phyloP scores from a whole-genome alignment of 257 asterid genomes.

The Handroanthus guayacan region DNA sequence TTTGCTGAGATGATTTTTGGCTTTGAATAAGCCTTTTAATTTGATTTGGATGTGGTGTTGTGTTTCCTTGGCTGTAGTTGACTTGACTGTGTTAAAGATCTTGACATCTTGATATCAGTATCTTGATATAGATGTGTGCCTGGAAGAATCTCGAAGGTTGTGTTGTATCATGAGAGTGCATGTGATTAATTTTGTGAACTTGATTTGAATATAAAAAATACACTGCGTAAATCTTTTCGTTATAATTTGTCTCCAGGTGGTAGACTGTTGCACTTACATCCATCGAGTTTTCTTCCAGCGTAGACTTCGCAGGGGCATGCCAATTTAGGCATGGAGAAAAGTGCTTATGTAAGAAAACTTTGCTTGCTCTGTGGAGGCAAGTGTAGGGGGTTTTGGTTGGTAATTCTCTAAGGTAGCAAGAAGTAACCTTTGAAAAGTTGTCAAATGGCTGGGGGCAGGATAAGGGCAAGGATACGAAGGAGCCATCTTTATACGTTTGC shows the following conservation, averaged over 20 bases:
- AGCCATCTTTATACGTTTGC: slow-evolving; percentile 85
- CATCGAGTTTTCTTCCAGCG: background rate
- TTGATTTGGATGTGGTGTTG: slow-evolving; percentile 11
- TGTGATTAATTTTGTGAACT: slow-evolving; percentile 20
- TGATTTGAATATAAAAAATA: slow-evolving; percentile 9
- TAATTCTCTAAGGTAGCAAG: slow-evolving; percentile 32
- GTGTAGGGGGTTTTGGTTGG: slow-evolving; percentile 39
- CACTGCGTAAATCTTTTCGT: slow-evolving; percentile 1
- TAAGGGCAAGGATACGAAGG: slow-evolving; percentile 74
- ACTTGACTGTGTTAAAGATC: slow-evolving; percentile 38
- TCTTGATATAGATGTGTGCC: slow-evolving; percentile 18
- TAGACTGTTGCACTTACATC: slow-evolving; percentile 28
- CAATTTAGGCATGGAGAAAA: slow-evolving; percentile 26
- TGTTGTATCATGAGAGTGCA: slow-evolving; percentile 31
- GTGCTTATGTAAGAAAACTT: slow-evolving; percentile 35
- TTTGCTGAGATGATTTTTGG: slow-evolving; percentile 30
- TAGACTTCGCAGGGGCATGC: slow-evolving; percentile 31
- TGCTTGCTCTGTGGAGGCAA: slow-evolving; percentile 46
- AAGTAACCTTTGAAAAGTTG: slow-evolving; percentile 24
- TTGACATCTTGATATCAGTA: slow-evolving; percentile 29
- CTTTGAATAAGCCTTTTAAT: background rate
- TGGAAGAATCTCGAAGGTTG: slow-evolving; percentile 31
- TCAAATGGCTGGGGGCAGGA: slow-evolving; percentile 73
- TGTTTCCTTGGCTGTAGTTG: slow-evolving; percentile 20
- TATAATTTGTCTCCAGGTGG: slow-evolving; percentile 46